Conservation (phyloP, 164 flowering plant genomes). For the Cinnamomum chago region DNA sequence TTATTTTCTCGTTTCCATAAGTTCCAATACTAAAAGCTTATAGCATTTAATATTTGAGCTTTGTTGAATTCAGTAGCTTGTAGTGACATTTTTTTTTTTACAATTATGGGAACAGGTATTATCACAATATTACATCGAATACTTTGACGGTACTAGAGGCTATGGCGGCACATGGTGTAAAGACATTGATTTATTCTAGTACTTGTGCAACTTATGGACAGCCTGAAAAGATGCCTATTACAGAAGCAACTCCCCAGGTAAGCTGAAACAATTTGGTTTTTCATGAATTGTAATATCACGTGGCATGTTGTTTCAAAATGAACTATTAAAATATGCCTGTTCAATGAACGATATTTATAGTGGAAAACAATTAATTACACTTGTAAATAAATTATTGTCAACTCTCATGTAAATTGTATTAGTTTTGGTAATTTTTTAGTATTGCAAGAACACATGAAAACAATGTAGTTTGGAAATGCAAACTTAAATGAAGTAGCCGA, state of each 20-base stretch:
- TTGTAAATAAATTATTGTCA: too few species aligned
- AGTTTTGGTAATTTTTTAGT: too few species aligned
- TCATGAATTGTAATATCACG: neutral
- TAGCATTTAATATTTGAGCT: neutral
- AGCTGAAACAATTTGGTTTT: neutral
- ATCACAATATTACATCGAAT: conserved; percentile 95
- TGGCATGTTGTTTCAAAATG: neutral
- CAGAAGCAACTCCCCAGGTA: conserved; percentile 93
- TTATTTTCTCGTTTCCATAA: too few species aligned
- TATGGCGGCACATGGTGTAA: conserved; percentile 79
- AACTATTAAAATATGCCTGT: too few species aligned
- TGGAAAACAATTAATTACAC: too few species aligned
- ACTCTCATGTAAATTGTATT: too few species aligned
- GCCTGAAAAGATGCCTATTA: conserved; percentile 93
- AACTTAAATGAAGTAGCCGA: too few species aligned
- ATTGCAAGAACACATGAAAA: too few species aligned
- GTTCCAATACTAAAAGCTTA: neutral
- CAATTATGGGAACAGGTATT: conserved; percentile 50
- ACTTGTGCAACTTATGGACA: conserved; percentile 88
- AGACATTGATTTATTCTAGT: conserved; percentile 83
- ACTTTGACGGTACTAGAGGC: conserved; percentile 84
- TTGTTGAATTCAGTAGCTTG: neutral
- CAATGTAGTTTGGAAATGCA: too few species aligned
- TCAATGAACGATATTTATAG: too few species aligned
- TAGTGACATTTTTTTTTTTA: neutral